A percentile compares a stretch with the other conserved stretches of the same genome.
phyloP scores from a whole-genome alignment of 768 basidiomycete genomes.

The Lactifluus hygrophoroides region DNA sequence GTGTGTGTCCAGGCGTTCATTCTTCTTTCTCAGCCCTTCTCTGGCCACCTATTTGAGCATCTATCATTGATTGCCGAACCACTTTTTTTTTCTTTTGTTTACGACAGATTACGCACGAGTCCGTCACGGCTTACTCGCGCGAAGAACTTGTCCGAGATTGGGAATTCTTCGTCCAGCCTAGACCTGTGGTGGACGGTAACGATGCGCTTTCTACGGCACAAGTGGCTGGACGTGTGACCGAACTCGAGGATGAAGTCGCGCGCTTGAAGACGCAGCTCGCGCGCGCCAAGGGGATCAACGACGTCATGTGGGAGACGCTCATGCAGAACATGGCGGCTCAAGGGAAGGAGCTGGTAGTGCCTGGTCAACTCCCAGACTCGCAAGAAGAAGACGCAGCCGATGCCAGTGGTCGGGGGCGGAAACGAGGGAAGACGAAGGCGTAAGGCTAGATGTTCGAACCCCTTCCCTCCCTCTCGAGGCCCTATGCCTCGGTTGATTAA shows the following conservation, averaged over 20 bases:
- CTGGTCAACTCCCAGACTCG: constrained; percentile 6
- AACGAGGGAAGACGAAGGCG: constrained; percentile 18
- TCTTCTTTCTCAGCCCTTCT: too few species aligned
- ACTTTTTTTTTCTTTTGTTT: neutral
- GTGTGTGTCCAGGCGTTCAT: neutral
- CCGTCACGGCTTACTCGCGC: constrained; percentile 33
- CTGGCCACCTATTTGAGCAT: neutral
- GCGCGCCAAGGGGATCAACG: constrained; percentile 86
- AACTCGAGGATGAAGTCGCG: constrained; percentile 67
- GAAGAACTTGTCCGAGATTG: constrained; percentile 60
- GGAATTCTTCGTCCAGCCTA: constrained; percentile 51
- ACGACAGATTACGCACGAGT: constrained; percentile 20
- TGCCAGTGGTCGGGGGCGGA: constrained; percentile 10
- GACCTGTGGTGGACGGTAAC: constrained; percentile 22
- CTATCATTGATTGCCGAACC: neutral
- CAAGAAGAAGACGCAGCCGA: constrained; percentile 1
- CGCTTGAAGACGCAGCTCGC: constrained; percentile 59
- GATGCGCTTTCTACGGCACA: constrained; percentile 29
- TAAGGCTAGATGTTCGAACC: too few species aligned
- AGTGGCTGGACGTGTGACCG: constrained; percentile 48
- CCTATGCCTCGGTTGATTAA: neutral
- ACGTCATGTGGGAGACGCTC: constrained; percentile 86
- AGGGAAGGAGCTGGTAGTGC: constrained; percentile 23
- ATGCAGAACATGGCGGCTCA: constrained; percentile 53
- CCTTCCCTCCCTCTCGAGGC: too few species aligned